Base-by-base conservation (phyloP, 768 basidiomycete species). In the Hypsizygus marmoreus region DNA sequence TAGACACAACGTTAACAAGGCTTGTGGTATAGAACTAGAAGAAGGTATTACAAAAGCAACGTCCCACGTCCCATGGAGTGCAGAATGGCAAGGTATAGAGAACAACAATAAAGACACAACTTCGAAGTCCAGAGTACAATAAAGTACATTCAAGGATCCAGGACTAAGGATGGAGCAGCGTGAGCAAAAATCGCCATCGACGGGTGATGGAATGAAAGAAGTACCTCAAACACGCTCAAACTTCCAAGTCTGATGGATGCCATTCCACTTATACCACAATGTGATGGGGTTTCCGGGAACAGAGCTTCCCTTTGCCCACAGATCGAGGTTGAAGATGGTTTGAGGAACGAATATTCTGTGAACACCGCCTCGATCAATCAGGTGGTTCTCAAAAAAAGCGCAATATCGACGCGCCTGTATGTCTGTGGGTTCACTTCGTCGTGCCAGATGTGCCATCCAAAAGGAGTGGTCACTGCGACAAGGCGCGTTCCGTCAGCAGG, bases 211-310 rank as follows among this genome's bases (percentile, higher is more conserved):
- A 36, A 25, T 13, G 38, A 14, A 20, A 12, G n/a, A 51, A 60
- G 39, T 37, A 65, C 65, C 60, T 60, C 43, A 52, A 19, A 43
- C 47, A 7, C 48, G 54, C 29, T 60, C 62, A 56, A 77, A 69
- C 19, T 52, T 67, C 82, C 82, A 83, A 3, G 74, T 68, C 63
- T 84, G 82, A 53, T 81, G 80, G 14, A 67, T 37, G 3, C 73
- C 78, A 0, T 56, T 59, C 79, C 77, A 80, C 13, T 65, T 65
- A 11, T 53, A 54, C 80, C 81, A 82, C 20, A 81, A 40, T 2
- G 70, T 67, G 17, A 83, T 58, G 0, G 67, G 65, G 0, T 73
- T 76, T 4, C 78, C 77, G 5, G 72, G 70, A 0, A 63, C 59
- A 6, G 72, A 17, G 49, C 70, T 69, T 13, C 81, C 82, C 28